Base-by-base conservation (phyloP, 345 rosid species). In the Pistacia integerrima region DNA sequence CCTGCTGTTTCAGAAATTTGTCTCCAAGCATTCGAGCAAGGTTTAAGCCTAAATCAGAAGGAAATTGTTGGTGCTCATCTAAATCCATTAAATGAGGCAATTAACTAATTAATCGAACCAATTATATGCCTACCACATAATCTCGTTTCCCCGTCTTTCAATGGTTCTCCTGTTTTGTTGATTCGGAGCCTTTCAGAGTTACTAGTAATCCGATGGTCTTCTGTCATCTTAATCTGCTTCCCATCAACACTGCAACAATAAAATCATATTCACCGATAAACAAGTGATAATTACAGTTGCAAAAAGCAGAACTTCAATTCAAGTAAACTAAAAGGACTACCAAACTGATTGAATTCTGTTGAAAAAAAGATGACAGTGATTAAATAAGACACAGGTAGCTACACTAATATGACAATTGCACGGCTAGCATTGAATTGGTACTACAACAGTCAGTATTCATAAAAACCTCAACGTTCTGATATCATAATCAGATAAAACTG, bases 1-100 rank as follows among this genome's bases (percentile, higher is more conserved):
- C 99, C 85, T 94, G 94, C 85, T 90, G 90, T 83, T 97, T 97
- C 77, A 90, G 81, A 84, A 90, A 97, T 72, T 97, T 97, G 86
- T 92, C 99, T 75, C 99, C 99, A 69, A 97, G 98, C 97, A 94
- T 90, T 74, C 97, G 88, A 60, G 97, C 91, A 70, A 97, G 97
- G 82, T 91, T 94, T 85, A 97, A 75, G 58, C 99, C 99, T 97
- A 84, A 73, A 44, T 25, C 28, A 72, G 49, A 4, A 35, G n/a
- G 7, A 28, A 46, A 63, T 11, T 69, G 55, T 11, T 18, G 58
- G 62, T 22, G 22, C 33, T 54, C 60, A 28, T 38, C 55, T 64
- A 65, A 11, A 38, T 54, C 52, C 55, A 55, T 11, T 49, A n/a
- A 49, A 10, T 25, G 14, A 74, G 3, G n/a, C 4, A 63, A 54